These are phyloP conservation scores for Calonectria leucothoes DNA, from an alignment of 2,329 filamentous ascomycete genomes.

Conservation along the genomic window DNA sequence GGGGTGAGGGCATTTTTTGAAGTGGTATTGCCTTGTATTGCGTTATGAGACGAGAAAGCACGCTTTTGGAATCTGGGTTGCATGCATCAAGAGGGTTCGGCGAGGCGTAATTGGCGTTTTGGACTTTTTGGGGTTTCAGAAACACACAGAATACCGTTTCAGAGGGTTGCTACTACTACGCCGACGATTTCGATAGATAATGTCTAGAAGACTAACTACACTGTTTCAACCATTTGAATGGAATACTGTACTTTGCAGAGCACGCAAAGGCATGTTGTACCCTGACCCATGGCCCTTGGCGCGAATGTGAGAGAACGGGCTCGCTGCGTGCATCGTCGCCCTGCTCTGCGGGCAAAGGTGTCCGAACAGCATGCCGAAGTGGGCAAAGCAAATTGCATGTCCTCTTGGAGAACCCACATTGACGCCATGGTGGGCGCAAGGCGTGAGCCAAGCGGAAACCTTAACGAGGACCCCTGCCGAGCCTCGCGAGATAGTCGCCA, in stretches of 20 bases:
- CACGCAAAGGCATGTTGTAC: no score
- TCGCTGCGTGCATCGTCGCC: background rate
- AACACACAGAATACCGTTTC: background rate
- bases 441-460: background rate
- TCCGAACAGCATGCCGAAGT: background rate
- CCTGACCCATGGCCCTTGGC: background rate
- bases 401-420: background rate
- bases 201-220: background rate
- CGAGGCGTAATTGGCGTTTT: conserved; percentile 1
- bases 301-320: background rate
- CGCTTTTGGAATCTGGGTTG: conserved; percentile 2
- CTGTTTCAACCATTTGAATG: no score
- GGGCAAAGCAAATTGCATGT: background rate
- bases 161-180: background rate
- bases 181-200: background rate
- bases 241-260: no score
- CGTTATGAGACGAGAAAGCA: background rate
- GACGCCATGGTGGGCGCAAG: background rate
- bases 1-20: background rate
- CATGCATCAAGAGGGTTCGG: background rate
- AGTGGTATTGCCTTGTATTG: background rate
- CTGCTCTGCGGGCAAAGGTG: background rate
- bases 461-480: background rate
- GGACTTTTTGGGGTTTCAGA: background rate
- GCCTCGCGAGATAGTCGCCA: background rate